Evolutionary conservation across 1,139 yeast genomes (phyloP), one percentile per base, ranked within the genome.

Genomic region (Lodderomyces theae): DNA sequence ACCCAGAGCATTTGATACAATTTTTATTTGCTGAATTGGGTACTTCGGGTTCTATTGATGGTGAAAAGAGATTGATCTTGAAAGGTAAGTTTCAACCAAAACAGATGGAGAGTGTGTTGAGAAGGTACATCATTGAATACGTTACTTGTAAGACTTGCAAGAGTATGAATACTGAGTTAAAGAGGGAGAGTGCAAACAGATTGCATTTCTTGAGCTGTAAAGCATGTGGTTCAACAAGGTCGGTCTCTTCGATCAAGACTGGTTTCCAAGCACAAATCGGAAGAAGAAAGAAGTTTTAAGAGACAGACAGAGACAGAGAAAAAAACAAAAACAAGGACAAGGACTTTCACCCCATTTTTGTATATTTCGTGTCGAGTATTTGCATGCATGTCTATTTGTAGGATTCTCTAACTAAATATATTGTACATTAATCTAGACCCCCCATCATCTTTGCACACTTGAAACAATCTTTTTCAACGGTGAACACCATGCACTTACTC

Each of bases 121-220:
- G 97, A 76, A 82, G 97, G 69, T 92, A 94, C 69, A 92, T 92
- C 63, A 74, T 88, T 63, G 99, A 94, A 68, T 92, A 94, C 61
- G 98, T 92, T 54, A 89, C 97, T 38, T 92, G 99, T 78, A 89
- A 92, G 77, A 92, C 98, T 41, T 92, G 99, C 77, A 92, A 90
- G 74, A 86, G 96, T 48, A 92, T 90, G 81, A 92, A 92, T 70
- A 94, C 99, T 35, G 92, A 85, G 54, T 79, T 92, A 64, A 87
- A 85, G 77, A 89, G 96, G 72, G 98, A 92, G 70, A 82, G 86
- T 52, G 85, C 92, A 47, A 92, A 90, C 75, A 87, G 99, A 76
- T 80, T 92, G 71, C 95, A 87, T 75, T 92, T 92, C 77, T 79
- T 94, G 74, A 95, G 92, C 60, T 92, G 99, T 77, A 90, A 90